Base-by-base conservation (phyloP, 768 basidiomycete genomes). In the Suillus luteus region DNA sequence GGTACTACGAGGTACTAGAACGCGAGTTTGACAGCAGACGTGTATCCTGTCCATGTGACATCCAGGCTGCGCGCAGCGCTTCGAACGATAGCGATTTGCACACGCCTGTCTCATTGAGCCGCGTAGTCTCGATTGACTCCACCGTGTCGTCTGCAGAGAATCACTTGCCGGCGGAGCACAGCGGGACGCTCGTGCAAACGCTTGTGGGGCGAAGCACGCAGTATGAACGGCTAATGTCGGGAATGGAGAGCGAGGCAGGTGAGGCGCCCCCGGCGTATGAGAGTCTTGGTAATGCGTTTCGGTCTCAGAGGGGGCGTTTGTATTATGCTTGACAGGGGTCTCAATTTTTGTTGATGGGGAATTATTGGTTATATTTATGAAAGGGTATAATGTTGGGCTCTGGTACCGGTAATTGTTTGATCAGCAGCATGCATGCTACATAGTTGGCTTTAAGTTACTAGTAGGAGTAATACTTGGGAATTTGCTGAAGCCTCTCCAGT, bases 171-270 rank as follows among this genome's bases (percentile, higher is more conserved):
- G 65, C 62, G 11, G 65, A 66, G 2, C 63, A 62, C 31, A 27
- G 59, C 4, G 69, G 70, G 22, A 65, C 60, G 6, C 70, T 70
- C 9, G 61, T 72, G 3, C 70, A 70, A 2, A 72, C 69, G 40
- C 63, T 72, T 17, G 77, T 79, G 44, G 73, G 76, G 22, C 71
- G 82, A 27, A 84, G 76, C 66, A 67, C 76, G 33, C 85, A 86
- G 64, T 96, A 91, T 72, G 94, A 95, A 71, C 82, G 92, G 43
- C 83, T 98, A 22, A 83, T 97, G 55, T 86, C 91, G 1, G 96
- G 96, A n/a, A 87, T 90, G 73, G 92, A 92, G 73, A 90, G 84
- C 41, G 89, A 91, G 69, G 80, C 79, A 9, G 95, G 96, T 3
- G 95, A 97, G 71, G 85, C 85, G 5, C 96, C 96, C 3, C 96